Evolutionary conservation across 1,284 basidiomycete genomes (phyloP), one percentile per base, ranked within the genome.

Genomic region (Laetiporus sulphureus): DNA sequence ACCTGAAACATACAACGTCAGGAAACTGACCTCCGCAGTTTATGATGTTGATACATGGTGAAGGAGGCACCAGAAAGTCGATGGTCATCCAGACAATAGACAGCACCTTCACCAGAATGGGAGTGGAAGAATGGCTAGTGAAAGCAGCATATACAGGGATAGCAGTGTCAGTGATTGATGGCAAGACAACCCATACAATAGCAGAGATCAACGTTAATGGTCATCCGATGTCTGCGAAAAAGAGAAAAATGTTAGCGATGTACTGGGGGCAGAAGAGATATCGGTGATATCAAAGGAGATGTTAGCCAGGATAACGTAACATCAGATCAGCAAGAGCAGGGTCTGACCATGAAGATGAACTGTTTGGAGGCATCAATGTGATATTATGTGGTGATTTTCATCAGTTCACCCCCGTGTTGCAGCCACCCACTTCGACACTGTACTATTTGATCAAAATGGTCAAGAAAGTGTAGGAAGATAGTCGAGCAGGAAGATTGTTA

Each of bases 1-100:
- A 66, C 32, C 24, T 63, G 5, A 7, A 51, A 0, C 35, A 56
- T 15, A 64, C 47, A 2, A 16, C 60, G 5, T 22, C 34, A 3
- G 55, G 54, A 2, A 21, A 31, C 2, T 24, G 49, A 0, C 52
- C 52, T 4, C 44, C 41, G 3, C 64, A 53, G 8, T 44, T 67
- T 0, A 47, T 48, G 0, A 61, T 66, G 62, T 16, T 58, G 2
- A 46, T 66, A 2, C 44, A 57, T 12, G 64, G 64, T n/a, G 60
- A 65, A 45, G 65, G 64, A 2, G 64, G 66, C 0, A 64, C 61
- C 1, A 65, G 64, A 0, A 67, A 67, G 43, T 67, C 63, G 1
- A 54, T 45, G 16, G 59, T 64, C 1, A 65, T 67, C 15, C 59
- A 66, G 39, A 61, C 51, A 0, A 47, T 63, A 5, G 61, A 60